A percentile compares a stretch with the other conserved stretches of the same genome.
These are phyloP conservation scores for Deinandra increscens DNA, from an alignment of 129 eudicot species.

Conservation along the genomic window DNA sequence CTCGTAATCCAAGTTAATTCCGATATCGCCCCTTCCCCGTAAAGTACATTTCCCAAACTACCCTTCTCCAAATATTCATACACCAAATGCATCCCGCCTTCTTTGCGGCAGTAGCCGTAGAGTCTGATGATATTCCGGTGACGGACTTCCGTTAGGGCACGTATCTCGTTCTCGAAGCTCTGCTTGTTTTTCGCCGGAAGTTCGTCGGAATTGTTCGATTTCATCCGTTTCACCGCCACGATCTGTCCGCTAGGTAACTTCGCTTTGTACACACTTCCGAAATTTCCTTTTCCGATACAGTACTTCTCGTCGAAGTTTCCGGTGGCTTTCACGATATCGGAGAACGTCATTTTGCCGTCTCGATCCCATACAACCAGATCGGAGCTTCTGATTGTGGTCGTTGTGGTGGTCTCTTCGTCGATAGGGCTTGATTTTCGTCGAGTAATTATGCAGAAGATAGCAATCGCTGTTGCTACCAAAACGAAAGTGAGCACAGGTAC, in stretches of 20 bases:
- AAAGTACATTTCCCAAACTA: slow-evolving; percentile 62
- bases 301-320: slow-evolving; percentile 59
- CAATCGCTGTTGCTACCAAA: slow-evolving; percentile 35
- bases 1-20: slow-evolving; percentile 69
- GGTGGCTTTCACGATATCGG: slow-evolving; percentile 76
- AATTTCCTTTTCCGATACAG: slow-evolving; percentile 88
- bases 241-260: slow-evolving; percentile 47
- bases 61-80: slow-evolving; percentile 82
- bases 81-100: slow-evolving; percentile 61
- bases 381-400: slow-evolving; percentile 18
- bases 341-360: slow-evolving; percentile 54
- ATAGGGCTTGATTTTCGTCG: slow-evolving; percentile 30
- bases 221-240: slow-evolving; percentile 58
- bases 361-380: slow-evolving; percentile 62
- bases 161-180: slow-evolving; percentile 83
- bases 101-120: slow-evolving; percentile 61
- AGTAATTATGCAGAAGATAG: slow-evolving; percentile 27
- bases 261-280: slow-evolving; percentile 81
- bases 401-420: slow-evolving; percentile 36
- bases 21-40: slow-evolving; percentile 38
- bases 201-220: slow-evolving; percentile 45
- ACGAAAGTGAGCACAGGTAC: slow-evolving; percentile 44
- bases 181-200: slow-evolving; percentile 34
- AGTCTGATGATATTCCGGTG: slow-evolving; percentile 84
- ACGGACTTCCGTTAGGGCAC: slow-evolving; percentile 67